Evolutionary conservation across 106 monocot genomes (phyloP), one percentile per base, ranked within the genome.

Genomic region (Triglochin maritima): DNA sequence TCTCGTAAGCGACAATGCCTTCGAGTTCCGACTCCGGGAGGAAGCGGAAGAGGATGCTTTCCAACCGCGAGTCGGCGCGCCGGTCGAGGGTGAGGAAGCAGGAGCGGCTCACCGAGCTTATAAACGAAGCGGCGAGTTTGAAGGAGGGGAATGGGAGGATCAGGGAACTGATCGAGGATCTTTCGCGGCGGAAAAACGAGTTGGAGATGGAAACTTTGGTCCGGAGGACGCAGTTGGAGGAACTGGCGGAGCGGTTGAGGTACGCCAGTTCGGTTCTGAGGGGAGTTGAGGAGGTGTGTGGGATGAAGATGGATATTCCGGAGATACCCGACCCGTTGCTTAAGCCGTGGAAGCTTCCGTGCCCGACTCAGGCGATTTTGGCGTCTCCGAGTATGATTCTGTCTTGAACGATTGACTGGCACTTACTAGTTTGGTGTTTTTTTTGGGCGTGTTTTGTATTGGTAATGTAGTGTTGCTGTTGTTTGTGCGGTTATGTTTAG

Each of bases 21-120:
- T 56, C 69, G 9, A 66, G 69, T 5, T 77, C 77, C 4, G 76
- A 69, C 11, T 76, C 69, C 11, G 75, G 60, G 66, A 66, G 78
- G 72, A 78, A 78, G 66, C 46, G 66, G 16, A 65, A 57, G 53
- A 9, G 78, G 58, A 78, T 72, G 78, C 44, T 67, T 50, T 78
- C 78, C 2, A 78, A 78, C 65, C 57, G 72, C 51, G 72, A 78
- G 42, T 78, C 78, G 9, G 78, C 78, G 17, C 45, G 77, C 57
- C 51, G 77, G 64, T 77, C 77, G 4, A 50, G 77, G 77, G 65
- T 77, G 77, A 66, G 15, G 72, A 78, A 72, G 72, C 78, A 78
- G 66, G 66, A 78, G 53, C 78, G 62, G 15, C 46, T 72, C 41
- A 67, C 53, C 44, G 78, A 72, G 51, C 71, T 78, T 6, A 44